Evolutionary conservation across 148 eudicot genomes (phyloP).

Genomic region (Limonium bicolor): DNA sequence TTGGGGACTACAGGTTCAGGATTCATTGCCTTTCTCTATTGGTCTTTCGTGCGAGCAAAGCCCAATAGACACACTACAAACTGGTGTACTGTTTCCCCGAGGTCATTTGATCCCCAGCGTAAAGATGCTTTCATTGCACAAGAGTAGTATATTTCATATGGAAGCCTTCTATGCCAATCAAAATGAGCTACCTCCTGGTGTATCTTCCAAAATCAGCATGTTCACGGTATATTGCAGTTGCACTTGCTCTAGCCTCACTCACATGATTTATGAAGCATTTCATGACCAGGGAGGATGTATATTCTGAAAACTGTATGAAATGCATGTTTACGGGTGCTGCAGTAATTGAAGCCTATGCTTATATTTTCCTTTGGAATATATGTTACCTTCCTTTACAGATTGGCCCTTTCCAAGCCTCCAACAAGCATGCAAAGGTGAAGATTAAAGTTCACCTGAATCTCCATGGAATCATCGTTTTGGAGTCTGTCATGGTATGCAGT

Average conservation of each 20-base stretch:
- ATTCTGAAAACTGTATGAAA: no score
- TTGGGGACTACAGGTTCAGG: conserved; percentile 52
- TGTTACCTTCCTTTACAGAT: no score
- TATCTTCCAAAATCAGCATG: conserved; percentile 45
- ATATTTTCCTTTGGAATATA: no score
- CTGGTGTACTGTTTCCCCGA: conserved; percentile 40
- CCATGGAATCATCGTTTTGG: conserved; percentile 45
- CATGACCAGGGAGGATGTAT: no score
- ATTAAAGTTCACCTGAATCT: conserved; percentile 49
- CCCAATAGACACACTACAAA: conserved; percentile 25
- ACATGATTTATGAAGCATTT: no score
- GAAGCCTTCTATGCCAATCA: conserved; percentile 50
- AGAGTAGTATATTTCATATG: conserved; percentile 34
- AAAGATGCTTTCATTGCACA: conserved; percentile 49
- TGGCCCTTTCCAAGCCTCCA: conserved; percentile 45
- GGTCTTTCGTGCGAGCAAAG: conserved; percentile 45
- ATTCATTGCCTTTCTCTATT: conserved; percentile 71
- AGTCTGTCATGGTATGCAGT: conserved; percentile 53
- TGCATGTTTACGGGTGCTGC: no score
- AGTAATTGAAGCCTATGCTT: no score
- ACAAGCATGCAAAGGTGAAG: conserved; percentile 36
- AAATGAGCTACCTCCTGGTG: conserved; percentile 56
- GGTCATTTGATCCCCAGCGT: conserved; percentile 70
- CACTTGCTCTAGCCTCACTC: no score
- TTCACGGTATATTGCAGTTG: conserved; percentile 37